These are phyloP conservation scores for Irpex sp. DNA, from an alignment of 1,284 basidiomycete species.

Conservation along the genomic window DNA sequence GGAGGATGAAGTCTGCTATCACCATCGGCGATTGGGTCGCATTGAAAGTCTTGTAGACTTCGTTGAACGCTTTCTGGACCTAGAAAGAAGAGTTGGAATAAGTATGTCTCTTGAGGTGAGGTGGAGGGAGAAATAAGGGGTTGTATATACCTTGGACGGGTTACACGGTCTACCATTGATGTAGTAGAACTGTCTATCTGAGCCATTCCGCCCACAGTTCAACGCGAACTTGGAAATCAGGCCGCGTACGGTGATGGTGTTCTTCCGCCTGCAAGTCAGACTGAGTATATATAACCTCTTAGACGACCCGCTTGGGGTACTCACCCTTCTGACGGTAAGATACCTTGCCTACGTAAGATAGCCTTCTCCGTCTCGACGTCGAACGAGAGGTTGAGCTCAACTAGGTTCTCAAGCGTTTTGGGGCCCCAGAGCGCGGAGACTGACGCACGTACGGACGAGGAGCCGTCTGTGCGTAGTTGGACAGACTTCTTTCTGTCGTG, in stretches of 20 bases:
- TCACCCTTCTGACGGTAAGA: constrained; percentile 19
- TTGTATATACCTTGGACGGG: constrained; percentile 56
- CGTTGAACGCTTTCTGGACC: constrained; percentile 86
- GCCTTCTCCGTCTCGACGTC: constrained; percentile 61
- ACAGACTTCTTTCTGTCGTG: constrained; percentile 59
- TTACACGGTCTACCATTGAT: constrained; percentile 92
- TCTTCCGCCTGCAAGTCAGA: constrained; percentile 20
- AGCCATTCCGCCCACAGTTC: constrained; percentile 70
- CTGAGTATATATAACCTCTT: background rate
- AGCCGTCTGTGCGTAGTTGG: constrained; percentile 74
- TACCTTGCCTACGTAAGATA: constrained; percentile 32
- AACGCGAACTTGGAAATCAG: constrained; percentile 76
- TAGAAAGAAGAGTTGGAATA: constrained; percentile 1
- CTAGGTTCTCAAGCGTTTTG: constrained; percentile 72
- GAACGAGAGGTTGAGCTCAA: constrained; percentile 73
- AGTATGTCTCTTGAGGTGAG: no score
- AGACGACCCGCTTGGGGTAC: constrained; percentile 1
- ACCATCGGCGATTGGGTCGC: constrained; percentile 79
- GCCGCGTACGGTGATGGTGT: constrained; percentile 62
- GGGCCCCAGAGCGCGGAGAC: constrained; percentile 84
- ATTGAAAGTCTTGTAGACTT: constrained; percentile 86
- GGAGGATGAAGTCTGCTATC: constrained; percentile 80
- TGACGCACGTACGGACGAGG: constrained; percentile 58
- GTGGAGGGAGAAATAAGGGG: no score
- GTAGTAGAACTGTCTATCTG: constrained; percentile 92